phyloP scores from a whole-genome alignment of 768 basidiomycete genomes.

The Termitomyces sp. region DNA sequence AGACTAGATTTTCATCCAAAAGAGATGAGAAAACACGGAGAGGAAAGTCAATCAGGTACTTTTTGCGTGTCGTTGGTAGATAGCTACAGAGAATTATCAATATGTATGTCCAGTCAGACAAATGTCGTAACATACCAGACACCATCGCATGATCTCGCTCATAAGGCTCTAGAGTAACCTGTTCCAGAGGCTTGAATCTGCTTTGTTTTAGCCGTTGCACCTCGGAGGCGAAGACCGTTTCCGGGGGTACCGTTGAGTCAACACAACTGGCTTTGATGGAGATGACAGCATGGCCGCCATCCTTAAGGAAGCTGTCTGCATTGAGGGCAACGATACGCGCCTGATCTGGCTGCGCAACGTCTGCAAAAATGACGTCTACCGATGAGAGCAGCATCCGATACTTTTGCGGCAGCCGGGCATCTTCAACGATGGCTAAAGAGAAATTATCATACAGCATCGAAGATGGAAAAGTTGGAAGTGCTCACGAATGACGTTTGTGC shows the following conservation, averaged over 20 bases:
- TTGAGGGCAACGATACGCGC: constrained; percentile 94
- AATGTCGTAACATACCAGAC: constrained; percentile 45
- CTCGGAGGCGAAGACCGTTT: constrained; percentile 85
- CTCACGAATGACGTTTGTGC: constrained; percentile 97
- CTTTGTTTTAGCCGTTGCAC: constrained; percentile 72
- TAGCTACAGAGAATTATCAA: constrained; percentile 13
- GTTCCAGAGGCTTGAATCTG: constrained; percentile 91
- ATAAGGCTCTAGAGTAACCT: constrained; percentile 92
- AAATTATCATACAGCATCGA: neutral
- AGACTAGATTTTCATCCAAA: constrained; percentile 9
- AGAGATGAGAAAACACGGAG: neutral
- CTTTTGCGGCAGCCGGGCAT: constrained; percentile 93
- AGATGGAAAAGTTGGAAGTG: constrained; percentile 10
- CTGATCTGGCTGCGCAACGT: constrained; percentile 98
- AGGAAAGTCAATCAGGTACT: constrained; percentile 11
- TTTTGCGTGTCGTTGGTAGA: constrained; percentile 24
- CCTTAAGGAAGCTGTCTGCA: constrained; percentile 93
- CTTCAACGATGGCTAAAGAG: constrained; percentile 84
- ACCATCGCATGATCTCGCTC: constrained; percentile 92
- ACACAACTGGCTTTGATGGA: constrained; percentile 99
- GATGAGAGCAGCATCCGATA: constrained; percentile 96
- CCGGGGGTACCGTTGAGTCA: constrained; percentile 91
- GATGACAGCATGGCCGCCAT: constrained; percentile 87
- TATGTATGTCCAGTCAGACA: too few relatives aligned
- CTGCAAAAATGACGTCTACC: constrained; percentile 97